Conservation (phyloP, 1,284 basidiomycete genomes). For the Heliocybe sulcata region DNA sequence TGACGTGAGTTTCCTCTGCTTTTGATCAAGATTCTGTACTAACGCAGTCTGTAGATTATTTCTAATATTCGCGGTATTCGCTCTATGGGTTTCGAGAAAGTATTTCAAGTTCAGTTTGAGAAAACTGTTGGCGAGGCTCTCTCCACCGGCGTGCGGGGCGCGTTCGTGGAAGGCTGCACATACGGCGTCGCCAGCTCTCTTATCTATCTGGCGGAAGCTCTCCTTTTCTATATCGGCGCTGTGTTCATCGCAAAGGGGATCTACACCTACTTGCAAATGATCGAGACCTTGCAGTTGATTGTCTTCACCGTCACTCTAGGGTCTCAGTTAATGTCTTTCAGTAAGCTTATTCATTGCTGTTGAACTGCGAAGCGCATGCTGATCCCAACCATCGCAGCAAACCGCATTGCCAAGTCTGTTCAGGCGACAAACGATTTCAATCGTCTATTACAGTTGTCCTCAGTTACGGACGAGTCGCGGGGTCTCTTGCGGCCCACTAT, state of each 20-base stretch:
- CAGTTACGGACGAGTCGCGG: conserved; percentile 57
- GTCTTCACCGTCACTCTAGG: conserved; percentile 93
- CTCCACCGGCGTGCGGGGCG: conserved; percentile 65
- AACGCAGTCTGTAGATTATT: conserved; percentile 47
- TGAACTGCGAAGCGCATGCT: conserved; percentile 5
- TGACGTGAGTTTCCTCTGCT: conserved; percentile 43
- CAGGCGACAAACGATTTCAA: conserved; percentile 79
- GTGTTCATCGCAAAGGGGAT: conserved; percentile 75
- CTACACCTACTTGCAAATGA: conserved; percentile 83
- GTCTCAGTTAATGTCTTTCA: conserved; percentile 82
- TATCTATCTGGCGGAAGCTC: conserved; percentile 84
- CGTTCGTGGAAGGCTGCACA: conserved; percentile 80
- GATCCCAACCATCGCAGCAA: conserved; percentile 39
- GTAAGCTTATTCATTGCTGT: conserved; percentile 38
- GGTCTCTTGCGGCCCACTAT: conserved; percentile 64
- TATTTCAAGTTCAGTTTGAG: conserved; percentile 70
- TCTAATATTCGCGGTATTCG: conserved; percentile 84
- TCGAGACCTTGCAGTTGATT: conserved; percentile 86
- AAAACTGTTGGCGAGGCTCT: conserved; percentile 55
- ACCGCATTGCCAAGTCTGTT: conserved; percentile 72
- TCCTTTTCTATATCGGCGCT: conserved; percentile 88
- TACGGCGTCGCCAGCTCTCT: conserved; percentile 76
- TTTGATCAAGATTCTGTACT: conserved; percentile 7
- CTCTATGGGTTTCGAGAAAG: conserved; percentile 80
- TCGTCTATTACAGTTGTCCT: conserved; percentile 54